phyloP scores from a whole-genome alignment of 129 eudicot genomes.

The Arctium lappa region DNA sequence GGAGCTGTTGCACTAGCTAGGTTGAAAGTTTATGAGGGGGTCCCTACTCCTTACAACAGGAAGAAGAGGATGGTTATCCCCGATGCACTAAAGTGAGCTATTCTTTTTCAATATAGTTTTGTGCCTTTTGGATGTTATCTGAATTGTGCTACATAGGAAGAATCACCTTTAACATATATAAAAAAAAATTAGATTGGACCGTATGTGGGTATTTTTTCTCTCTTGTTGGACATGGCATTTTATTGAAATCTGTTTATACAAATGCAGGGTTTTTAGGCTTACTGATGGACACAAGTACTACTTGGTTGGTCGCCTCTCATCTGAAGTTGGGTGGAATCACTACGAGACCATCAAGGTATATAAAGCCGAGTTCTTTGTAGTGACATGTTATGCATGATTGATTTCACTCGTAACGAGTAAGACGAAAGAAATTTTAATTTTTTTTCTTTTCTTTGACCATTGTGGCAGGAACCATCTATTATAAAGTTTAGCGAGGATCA shows the following conservation, averaged over 20 bases:
- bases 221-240: not conserved
- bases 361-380: no score
- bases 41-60: slow-evolving; percentile 92
- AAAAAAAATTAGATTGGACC: not conserved
- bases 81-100: slow-evolving; percentile 79
- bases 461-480: no score
- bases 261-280: slow-evolving; percentile 81
- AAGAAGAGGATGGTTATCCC: slow-evolving; percentile 89
- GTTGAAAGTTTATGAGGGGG: slow-evolving; percentile 83
- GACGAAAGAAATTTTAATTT: no score
- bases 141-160: not conserved
- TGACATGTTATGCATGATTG: no score
- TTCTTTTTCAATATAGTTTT: not conserved
- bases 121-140: not conserved
- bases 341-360: slow-evolving; percentile 74
- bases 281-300: slow-evolving; percentile 90
- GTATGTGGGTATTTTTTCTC: not conserved
- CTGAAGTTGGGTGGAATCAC: slow-evolving; percentile 93
- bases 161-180: not conserved
- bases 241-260: not conserved
- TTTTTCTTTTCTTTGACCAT: no score
- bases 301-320: slow-evolving; percentile 73
- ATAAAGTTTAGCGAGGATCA: no score
- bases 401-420: no score
- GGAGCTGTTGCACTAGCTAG: slow-evolving; percentile 88